These are phyloP conservation scores for Vigna reflexopilosa DNA, from an alignment of 306 rosid species.

Conservation along the genomic window DNA sequence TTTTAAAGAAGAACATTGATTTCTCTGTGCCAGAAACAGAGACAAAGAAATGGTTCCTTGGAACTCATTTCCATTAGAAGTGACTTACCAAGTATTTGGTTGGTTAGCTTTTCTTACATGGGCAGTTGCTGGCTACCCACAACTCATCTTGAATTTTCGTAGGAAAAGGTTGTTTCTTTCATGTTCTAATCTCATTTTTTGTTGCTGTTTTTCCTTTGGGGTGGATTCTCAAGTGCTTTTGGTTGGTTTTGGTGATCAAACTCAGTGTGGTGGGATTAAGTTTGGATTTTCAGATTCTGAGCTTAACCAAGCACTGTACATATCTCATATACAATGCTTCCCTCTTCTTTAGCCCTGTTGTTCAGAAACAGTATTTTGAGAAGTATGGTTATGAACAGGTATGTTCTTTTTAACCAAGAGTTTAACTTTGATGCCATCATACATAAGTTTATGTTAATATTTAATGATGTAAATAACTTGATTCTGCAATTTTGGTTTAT, in stretches of 20 bases:
- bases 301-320: constrained; percentile 69
- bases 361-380: constrained; percentile 72
- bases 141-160: constrained; percentile 74
- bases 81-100: constrained; percentile 64
- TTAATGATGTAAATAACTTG: no score
- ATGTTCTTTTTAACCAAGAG: not conserved
- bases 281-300: constrained; percentile 76
- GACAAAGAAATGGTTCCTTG: constrained; percentile 61
- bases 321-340: constrained; percentile 84
- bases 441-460: not conserved
- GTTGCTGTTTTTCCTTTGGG: not conserved
- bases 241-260: constrained; percentile 1
- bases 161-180: constrained; percentile 63
- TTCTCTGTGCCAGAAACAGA: not conserved
- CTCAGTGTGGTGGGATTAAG: constrained; percentile 84
- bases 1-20: not conserved
- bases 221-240: not conserved
- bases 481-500: not conserved
- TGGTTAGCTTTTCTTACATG: constrained; percentile 77
- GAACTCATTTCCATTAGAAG: constrained; percentile 75
- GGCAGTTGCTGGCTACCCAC: constrained; percentile 71
- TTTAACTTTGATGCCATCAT: not conserved
- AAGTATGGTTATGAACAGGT: constrained; percentile 80
- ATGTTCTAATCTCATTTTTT: not conserved
- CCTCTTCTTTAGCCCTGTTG: constrained; percentile 75